Conservation (phyloP, 2,329 filamentous ascomycete genomes). For the Arthrobotrys pseudoclavata region DNA sequence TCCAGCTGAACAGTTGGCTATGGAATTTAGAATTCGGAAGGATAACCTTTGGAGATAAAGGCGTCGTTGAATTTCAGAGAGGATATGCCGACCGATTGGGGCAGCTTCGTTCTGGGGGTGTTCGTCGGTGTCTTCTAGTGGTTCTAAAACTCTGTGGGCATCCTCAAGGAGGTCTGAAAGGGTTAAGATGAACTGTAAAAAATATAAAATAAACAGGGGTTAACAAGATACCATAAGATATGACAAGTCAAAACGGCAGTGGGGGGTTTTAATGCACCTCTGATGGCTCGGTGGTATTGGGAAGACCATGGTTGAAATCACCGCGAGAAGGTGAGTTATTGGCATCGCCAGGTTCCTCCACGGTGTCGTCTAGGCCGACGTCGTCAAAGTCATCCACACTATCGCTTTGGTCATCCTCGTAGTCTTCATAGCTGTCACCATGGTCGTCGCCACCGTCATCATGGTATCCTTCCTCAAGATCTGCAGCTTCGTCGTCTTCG, state of each 20-base stretch:
- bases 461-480: slow-evolving; percentile 11
- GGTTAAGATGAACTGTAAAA: slow-evolving; percentile 45
- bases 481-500: slow-evolving; percentile 40
- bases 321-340: not conserved
- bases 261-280: slow-evolving; percentile 26
- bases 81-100: slow-evolving; percentile 51
- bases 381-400: slow-evolving; percentile 15
- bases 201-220: not conserved
- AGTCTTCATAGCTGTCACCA: slow-evolving; percentile 17
- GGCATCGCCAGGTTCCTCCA: slow-evolving; percentile 13
- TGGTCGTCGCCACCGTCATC: slow-evolving; percentile 11
- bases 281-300: slow-evolving; percentile 51
- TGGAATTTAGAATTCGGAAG: slow-evolving; percentile 40
- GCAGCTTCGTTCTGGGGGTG: slow-evolving; percentile 26
- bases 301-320: not conserved
- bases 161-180: slow-evolving; percentile 47
- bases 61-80: slow-evolving; percentile 47
- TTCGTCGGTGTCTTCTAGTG: slow-evolving; percentile 37
- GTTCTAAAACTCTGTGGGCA: slow-evolving; percentile 45
- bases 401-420: slow-evolving; percentile 34
- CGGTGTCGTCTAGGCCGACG: slow-evolving; percentile 18
- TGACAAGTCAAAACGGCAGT: not conserved
- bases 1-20: slow-evolving; percentile 42
- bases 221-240: not conserved
- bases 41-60: slow-evolving; percentile 48